Conservation (phyloP, 2,329 filamentous ascomycete species). For the Beauveria sp. region DNA sequence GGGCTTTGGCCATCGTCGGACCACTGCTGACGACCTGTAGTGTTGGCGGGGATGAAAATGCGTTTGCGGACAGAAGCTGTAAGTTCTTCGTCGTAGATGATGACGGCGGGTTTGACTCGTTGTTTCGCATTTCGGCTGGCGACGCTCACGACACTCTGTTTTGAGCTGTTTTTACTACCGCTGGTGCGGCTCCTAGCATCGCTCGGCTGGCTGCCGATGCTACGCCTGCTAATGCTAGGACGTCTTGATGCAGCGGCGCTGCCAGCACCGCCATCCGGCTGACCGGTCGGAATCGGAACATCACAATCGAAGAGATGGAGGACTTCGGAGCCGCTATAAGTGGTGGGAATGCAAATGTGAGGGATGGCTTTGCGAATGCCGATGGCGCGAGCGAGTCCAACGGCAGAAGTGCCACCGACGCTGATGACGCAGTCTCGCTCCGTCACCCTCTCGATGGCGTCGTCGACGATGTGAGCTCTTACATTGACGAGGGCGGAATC, state of each 20-base stretch:
- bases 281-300: slow-evolving; percentile 2
- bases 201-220: slow-evolving; percentile 6
- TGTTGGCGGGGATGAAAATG: slow-evolving; percentile 22
- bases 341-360: slow-evolving; percentile 53
- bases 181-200: slow-evolving; percentile 8
- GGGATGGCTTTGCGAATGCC: slow-evolving; percentile 44
- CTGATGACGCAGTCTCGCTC: slow-evolving; percentile 50
- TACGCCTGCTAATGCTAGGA: slow-evolving; percentile 6
- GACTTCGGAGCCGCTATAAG: slow-evolving; percentile 54
- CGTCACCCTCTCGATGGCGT: slow-evolving; percentile 21
- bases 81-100: slow-evolving; percentile 33
- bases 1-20: slow-evolving; percentile 18
- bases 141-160: background rate
- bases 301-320: slow-evolving; percentile 32
- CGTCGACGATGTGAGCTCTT: slow-evolving; percentile 21
- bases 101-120: slow-evolving; percentile 21
- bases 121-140: slow-evolving; percentile 16
- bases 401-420: slow-evolving; percentile 55
- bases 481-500: slow-evolving; percentile 25
- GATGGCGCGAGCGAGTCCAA: slow-evolving; percentile 50
- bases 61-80: slow-evolving; percentile 21
- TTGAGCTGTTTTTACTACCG: slow-evolving; percentile 12
- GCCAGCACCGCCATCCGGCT: slow-evolving; percentile 10
- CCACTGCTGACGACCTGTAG: background rate
- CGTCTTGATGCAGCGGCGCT: background rate